phyloP scores from a whole-genome alignment of 108 stramenopile species.

The Skeletonema marinoi region DNA sequence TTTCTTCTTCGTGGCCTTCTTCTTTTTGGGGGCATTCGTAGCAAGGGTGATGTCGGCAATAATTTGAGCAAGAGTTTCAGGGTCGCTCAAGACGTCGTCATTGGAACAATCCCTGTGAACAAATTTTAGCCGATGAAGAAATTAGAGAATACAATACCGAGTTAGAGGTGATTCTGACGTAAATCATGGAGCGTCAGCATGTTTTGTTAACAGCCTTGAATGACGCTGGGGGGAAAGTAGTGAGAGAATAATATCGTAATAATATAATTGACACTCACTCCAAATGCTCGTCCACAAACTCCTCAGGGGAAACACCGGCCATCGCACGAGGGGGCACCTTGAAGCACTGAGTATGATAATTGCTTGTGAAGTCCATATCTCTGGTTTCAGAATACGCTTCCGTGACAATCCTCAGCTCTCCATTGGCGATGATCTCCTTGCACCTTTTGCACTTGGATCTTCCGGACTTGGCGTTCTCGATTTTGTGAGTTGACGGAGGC shows the following conservation, averaged over 20 bases:
- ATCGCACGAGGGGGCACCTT: slow-evolving; percentile 1
- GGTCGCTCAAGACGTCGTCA: not conserved
- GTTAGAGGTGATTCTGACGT: not conserved
- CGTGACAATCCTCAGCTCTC: slow-evolving; percentile 44
- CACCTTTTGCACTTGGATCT: slow-evolving; percentile 62
- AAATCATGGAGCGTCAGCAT: not conserved
- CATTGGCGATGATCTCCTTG: slow-evolving; percentile 69
- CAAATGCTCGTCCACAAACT: not conserved
- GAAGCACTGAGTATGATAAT: not conserved
- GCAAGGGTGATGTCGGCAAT: slow-evolving; percentile 2
- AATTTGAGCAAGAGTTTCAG: not conserved
- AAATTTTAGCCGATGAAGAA: not conserved
- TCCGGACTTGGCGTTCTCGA: slow-evolving; percentile 57
- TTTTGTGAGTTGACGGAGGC: slow-evolving; percentile 21
- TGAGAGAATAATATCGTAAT: not conserved
- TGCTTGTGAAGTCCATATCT: not conserved
- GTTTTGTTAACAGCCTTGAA: no score
- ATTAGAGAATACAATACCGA: not conserved
- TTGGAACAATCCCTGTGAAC: not conserved
- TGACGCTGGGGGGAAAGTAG: no score
- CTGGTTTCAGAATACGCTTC: not conserved
- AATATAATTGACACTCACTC: not conserved
- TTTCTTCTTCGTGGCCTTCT: slow-evolving; percentile 8
- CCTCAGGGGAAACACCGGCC: not conserved
- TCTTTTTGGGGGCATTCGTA: not conserved